Percentiles rank a stretch among this genome's conserved stretches.
These are phyloP conservation scores for Chrysopogon serrulatus DNA, from an alignment of 176 grass and related monocot genomes.

Conservation along the genomic window DNA sequence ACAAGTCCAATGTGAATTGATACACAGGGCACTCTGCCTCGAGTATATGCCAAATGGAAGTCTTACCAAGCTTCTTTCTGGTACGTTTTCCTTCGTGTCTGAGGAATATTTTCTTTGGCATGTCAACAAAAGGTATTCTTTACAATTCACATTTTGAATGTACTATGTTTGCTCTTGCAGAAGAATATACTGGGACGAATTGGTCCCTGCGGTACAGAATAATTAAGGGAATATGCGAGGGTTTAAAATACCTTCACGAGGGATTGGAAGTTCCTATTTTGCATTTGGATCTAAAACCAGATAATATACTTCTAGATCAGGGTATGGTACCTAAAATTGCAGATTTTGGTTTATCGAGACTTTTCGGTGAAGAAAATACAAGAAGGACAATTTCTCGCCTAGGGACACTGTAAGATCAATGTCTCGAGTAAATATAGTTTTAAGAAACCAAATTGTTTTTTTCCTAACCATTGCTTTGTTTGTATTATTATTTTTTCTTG, in stretches of 20 bases:
- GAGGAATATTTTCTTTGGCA: not conserved
- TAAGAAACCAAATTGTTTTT: not conserved
- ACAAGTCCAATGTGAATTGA: not conserved
- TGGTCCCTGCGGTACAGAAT: not conserved
- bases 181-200: not conserved
- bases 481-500: not conserved
- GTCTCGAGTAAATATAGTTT: not conserved
- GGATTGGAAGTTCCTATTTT: not conserved
- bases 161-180: not conserved
- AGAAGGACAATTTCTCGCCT: not conserved
- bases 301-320: not conserved
- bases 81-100: not conserved
- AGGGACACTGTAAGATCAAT: not conserved
- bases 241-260: conserved; percentile 6
- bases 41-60: conserved; percentile 11
- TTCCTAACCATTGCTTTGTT: not conserved
- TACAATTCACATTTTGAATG: not conserved
- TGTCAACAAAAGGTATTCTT: not conserved
- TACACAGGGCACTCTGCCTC: conserved; percentile 5
- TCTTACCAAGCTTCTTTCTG: not conserved
- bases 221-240: conserved; percentile 6
- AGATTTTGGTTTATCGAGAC: not conserved
- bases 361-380: not conserved
- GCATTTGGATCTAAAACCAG: conserved; percentile 15
- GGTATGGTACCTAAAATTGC: conserved; percentile 8